A percentile compares a stretch with the other conserved stretches of the same genome.
Evolutionary conservation across 2,329 filamentous ascomycete genomes (phyloP).

Genomic region (Mycogone perniciosa): DNA sequence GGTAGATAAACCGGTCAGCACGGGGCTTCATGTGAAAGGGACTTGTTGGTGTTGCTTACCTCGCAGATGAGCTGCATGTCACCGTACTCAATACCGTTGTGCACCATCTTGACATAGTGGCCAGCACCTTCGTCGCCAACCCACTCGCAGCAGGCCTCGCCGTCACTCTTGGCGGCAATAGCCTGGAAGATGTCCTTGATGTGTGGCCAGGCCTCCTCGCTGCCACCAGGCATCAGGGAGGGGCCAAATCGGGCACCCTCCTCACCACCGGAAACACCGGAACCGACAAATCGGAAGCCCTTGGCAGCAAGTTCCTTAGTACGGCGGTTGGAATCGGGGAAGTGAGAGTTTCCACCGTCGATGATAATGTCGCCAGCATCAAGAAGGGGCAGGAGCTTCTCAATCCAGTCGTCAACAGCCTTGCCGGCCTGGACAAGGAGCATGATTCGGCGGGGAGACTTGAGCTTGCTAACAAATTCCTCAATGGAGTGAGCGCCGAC

Average conservation of each 20-base stretch:
- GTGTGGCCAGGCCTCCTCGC: slow-evolving; percentile 94
- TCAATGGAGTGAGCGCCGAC: slow-evolving; percentile 88
- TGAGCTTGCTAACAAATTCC: slow-evolving; percentile 95
- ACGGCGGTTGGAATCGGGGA: slow-evolving; percentile 96
- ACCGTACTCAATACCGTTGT: slow-evolving; percentile 99
- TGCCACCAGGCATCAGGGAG: slow-evolving; percentile 97
- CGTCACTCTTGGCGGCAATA: slow-evolving; percentile 95
- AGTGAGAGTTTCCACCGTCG: slow-evolving; percentile 97
- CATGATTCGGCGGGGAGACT: slow-evolving; percentile 96
- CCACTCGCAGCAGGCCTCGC: slow-evolving; percentile 98
- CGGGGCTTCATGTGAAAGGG: not conserved
- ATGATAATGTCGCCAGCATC: slow-evolving; percentile 96
- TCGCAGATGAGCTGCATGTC: slow-evolving; percentile 99
- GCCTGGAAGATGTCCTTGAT: slow-evolving; percentile 99
- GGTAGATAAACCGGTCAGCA: not conserved
- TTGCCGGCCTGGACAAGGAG: slow-evolving; percentile 97
- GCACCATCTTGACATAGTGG: slow-evolving; percentile 99
- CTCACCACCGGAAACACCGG: slow-evolving; percentile 97
- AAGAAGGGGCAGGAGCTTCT: slow-evolving; percentile 79
- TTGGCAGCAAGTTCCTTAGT: slow-evolving; percentile 80
- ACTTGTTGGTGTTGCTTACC: slow-evolving; percentile 46
- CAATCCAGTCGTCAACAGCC: slow-evolving; percentile 98
- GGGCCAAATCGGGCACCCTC: slow-evolving; percentile 97
- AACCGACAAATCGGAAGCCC: slow-evolving; percentile 92
- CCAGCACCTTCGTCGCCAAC: slow-evolving; percentile 98